Base-by-base conservation (phyloP, 495 filamentous ascomycete genomes). In the Talaromyces adpressus region DNA sequence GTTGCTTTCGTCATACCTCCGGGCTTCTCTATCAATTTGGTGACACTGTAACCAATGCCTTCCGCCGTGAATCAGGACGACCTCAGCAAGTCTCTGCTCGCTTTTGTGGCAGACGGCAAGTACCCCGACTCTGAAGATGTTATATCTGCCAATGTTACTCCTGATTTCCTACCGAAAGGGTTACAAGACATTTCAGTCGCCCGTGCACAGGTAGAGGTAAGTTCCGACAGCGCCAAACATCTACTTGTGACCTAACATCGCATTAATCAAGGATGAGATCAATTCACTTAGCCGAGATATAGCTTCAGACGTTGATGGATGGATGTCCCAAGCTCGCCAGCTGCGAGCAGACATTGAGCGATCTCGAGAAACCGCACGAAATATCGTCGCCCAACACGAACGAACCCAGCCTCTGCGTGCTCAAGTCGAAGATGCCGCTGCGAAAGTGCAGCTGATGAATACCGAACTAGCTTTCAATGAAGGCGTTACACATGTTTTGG, bases 311-410 rank as follows among this genome's bases (percentile, higher is more conserved):
- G 87, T 94, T 65, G 87, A 91, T 69, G 80, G 85, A 64, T 97
- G 93, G 93, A 89, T 94, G 62, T 72, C 79, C 22, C 90, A 93
- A 72, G 91, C 92, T 34, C 89, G 89, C 71, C 85, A 88, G 58
- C 84, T 96, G n/a, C 89, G 91, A 68, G 80, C 83, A 32, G 93
- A 96, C 67, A 90, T 97, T 63, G 82, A 89, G 67, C 81, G 81
- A 36, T 89, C 91, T 18, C 84, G 87, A 64, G 78, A 81, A 9
- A 86, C 87, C 29, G 91, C 92, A 18, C 85, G 84, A 58, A 84
- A 89, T 53, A 94, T 97, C 54, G 82, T 91, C 8, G 81, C 84
- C 62, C 79, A 89, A 63, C 85, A 91, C 62, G 85, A 91, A 67
- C 81, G 84, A 5, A 87, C 85, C 3, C 78, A 84, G 49, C 77